These are phyloP conservation scores for Physaria fendleri DNA, from an alignment of 345 rosid genomes.

Conservation along the genomic window DNA sequence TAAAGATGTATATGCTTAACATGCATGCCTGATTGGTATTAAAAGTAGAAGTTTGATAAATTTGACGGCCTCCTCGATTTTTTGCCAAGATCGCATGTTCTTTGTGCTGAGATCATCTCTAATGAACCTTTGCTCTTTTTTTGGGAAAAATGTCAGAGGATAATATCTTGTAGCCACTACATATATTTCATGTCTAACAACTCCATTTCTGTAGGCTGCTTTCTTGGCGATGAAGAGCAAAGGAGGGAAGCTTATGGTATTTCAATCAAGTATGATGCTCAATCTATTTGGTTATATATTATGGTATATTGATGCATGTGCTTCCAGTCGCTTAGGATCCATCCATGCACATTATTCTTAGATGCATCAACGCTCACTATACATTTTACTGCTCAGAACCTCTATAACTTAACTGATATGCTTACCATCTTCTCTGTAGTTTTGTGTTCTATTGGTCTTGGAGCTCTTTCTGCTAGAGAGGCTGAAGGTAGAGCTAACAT, in stretches of 20 bases:
- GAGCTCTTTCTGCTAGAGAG: conserved; percentile 88
- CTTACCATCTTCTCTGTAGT: conserved; percentile 36
- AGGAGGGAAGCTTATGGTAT: conserved; percentile 89
- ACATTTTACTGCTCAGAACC: background rate
- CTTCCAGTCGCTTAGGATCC: background rate
- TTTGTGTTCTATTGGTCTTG: conserved; percentile 81
- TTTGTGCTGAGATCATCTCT: background rate
- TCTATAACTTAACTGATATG: conserved; percentile 3
- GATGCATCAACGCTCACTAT: conserved; percentile 1
- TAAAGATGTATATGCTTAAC: conserved; percentile 6
- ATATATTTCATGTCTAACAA: background rate
- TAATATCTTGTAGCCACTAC: background rate
- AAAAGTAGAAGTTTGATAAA: conserved; percentile 6
- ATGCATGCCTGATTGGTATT: background rate
- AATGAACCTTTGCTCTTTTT: background rate
- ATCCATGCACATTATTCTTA: background rate
- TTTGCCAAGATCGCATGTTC: background rate
- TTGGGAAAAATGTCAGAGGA: background rate
- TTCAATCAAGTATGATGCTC: conserved; percentile 64
- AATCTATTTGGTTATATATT: background rate
- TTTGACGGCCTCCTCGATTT: conserved; percentile 3
- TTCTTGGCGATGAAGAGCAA: conserved; percentile 82
- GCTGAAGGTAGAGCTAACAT: conserved; percentile 87
- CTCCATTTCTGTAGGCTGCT: conserved; percentile 51
- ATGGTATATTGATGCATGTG: background rate